Evolutionary conservation across 2,329 filamentous ascomycete genomes (phyloP), one percentile per base, ranked within the genome.

Genomic region (Talaromyces sp.): DNA sequence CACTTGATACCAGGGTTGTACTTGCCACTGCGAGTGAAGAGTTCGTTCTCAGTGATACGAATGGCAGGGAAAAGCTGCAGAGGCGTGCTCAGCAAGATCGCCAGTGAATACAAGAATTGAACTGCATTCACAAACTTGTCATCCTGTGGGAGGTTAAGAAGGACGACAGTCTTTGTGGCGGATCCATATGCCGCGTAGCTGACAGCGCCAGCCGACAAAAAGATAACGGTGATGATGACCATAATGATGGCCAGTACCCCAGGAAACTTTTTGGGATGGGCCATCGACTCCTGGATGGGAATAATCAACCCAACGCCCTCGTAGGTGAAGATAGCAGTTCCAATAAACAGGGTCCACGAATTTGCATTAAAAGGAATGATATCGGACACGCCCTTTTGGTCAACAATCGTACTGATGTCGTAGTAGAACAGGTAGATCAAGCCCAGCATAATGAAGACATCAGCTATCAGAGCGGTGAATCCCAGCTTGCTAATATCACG

Each of bases 1-100:
- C 95, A 99, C 81, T 99, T 99, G 81, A 99, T 96, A 72, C 91
- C 95, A 0, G 92, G 93, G 15, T 73, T 98, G 97, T 97, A 96
- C 78, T 99, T 99, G 68, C 95, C 93, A 65, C 92, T 96, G 72
- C 90, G 85, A 27, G 91, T 96, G 76, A 98, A 99, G 7, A 98
- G 82, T 67, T 92, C 92, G 69, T 96, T 96, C 77, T 96, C 93
- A 36, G 91, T 92, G 71, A 99, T 99, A 72, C 93, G 90, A 70
- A 99, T 98, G 51, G 95, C 95, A 0, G 95, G 95, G 82, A 98
- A 99, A 67, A 99, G 93, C 73, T 99, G 96, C 62, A 99, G 81
- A 6, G 95, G 95, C 0, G 95, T 99, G 39, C 92, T 96, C 11
- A 99, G 84, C 60, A 99, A 81, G 69, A 99, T 99, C n/a, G 95